Conservation (phyloP, 176 grass and related monocot genomes). For the Ananas comosus region DNA sequence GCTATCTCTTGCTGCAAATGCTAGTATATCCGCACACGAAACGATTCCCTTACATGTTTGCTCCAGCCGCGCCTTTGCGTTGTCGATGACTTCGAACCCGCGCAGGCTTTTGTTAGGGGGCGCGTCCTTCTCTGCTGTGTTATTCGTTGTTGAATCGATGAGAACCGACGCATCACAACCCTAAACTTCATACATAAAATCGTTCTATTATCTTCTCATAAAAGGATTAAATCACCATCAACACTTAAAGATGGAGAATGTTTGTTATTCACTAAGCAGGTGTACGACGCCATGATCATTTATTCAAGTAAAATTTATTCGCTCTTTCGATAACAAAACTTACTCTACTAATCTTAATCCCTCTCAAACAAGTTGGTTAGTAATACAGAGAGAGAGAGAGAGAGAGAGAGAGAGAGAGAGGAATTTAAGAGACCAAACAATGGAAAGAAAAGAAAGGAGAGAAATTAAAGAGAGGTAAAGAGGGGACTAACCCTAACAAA, state of each 20-base stretch:
- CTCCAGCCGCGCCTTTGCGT: constrained; percentile 41
- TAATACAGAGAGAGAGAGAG: too few species aligned
- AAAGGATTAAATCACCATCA: too few species aligned
- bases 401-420: too few species aligned
- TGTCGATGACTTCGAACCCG: constrained; percentile 42
- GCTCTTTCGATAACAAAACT: too few species aligned
- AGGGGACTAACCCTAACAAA: constrained; percentile 10
- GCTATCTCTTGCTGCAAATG: constrained; percentile 58
- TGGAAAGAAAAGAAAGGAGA: not conserved
- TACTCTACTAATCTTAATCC: not conserved
- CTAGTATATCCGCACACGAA: constrained; percentile 65
- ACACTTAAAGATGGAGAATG: too few species aligned
- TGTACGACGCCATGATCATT: too few species aligned
- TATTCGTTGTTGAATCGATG: constrained; percentile 33
- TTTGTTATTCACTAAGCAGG: too few species aligned
- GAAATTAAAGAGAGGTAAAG: not conserved
- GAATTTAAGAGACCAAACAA: not conserved
- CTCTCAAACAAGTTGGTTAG: not conserved
- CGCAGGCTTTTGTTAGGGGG: constrained; percentile 41
- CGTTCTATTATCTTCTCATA: too few species aligned
- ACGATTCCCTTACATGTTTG: constrained; percentile 30
- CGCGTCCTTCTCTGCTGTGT: constrained; percentile 53
- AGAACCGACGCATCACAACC: constrained; percentile 62
- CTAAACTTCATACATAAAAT: constrained; percentile 4
- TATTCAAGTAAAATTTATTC: too few species aligned